Evolutionary conservation across 2,329 filamentous ascomycete species (phyloP), one percentile per base, ranked within the genome.

Genomic region (Penicillium nordicum): DNA sequence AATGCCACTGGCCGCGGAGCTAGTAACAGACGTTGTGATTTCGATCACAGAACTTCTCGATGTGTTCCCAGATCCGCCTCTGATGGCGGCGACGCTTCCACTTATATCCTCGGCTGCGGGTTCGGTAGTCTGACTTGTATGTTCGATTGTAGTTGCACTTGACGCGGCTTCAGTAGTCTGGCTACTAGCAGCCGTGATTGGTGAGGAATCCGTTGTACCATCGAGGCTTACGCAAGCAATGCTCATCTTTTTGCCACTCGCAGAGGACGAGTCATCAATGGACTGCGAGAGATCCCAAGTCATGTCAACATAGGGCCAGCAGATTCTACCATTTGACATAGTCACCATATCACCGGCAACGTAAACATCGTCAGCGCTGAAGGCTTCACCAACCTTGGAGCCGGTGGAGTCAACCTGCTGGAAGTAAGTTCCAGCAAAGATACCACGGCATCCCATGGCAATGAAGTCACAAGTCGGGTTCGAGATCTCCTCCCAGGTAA

Each of bases 281-380:
- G 63, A 60, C 61, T 74, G 67, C 1, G 74, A 74, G 7, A 78
- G 62, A 57, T 76, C 72, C 75, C 75, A 78, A 4, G 68, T 69
- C 52, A 73, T 69, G 49, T 71, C 73, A 27, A 76, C 63, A 59
- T 77, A 77, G 25, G 74, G 69, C 50, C 75, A 87, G 76, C 84
- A 86, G 63, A 87, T 76, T 46, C 80, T 81, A n/a, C 59, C 62
- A 57, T 84, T 81, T n/a, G 72, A 63, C 75, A 84, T 80, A 32
- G 81, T 84, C 11, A 84, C 82, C 77, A 86, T 84, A 63, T 87
- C 84, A 38, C 84, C 84, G 8, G 83, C 81, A 44, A 87, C 82
- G 63, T 78, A 84, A n/a, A 80, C 79, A 65, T 84, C 79, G 65
- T 84, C 76, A 12, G 69, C 76, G n/a, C 74, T 76, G 56, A 85